phyloP scores from a whole-genome alignment of 2,329 filamentous ascomycete species.

The Claviceps purpurea region DNA sequence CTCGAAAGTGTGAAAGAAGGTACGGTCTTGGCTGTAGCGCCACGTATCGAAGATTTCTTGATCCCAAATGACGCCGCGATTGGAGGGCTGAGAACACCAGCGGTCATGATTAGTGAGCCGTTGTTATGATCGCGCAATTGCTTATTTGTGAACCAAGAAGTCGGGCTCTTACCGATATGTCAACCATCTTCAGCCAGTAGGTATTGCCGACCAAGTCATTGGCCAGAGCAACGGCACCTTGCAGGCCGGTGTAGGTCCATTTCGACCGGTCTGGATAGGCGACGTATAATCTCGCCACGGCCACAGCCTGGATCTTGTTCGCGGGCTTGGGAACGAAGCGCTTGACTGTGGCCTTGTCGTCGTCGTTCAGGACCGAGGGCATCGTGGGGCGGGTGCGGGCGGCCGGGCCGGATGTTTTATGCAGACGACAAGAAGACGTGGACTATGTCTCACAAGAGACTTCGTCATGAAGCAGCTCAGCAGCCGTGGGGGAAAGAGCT shows the following conservation, averaged over 20 bases:
- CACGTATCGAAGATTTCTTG: conserved; percentile 96
- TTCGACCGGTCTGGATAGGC: conserved; percentile 70
- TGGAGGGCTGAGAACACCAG: conserved; percentile 42
- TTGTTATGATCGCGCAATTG: not conserved
- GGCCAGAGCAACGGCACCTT: conserved; percentile 80
- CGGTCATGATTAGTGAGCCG: conserved; percentile 4
- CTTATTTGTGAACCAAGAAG: not conserved
- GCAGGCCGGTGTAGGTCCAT: conserved; percentile 92
- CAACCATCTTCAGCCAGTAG: conserved; percentile 95
- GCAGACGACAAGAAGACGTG: not conserved
- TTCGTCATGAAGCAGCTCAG: not conserved
- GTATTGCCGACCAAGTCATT: conserved; percentile 93
- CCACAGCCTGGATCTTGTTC: conserved; percentile 96
- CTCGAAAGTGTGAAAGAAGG: conserved; percentile 97
- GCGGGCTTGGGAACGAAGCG: conserved; percentile 82
- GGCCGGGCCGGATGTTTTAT: not conserved
- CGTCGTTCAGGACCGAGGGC: conserved; percentile 66
- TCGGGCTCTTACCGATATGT: conserved; percentile 58
- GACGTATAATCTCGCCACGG: conserved; percentile 84
- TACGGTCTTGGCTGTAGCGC: conserved; percentile 89
- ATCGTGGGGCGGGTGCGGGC: conserved; percentile 20
- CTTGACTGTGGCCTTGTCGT: conserved; percentile 94
- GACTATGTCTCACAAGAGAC: not conserved
- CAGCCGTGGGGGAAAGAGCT: not conserved
- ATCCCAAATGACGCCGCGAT: conserved; percentile 84